Percentiles rank a stretch among this genome's conserved stretches.
Conservation (phyloP, 345 rosid species). For the Geranium brycei region DNA sequence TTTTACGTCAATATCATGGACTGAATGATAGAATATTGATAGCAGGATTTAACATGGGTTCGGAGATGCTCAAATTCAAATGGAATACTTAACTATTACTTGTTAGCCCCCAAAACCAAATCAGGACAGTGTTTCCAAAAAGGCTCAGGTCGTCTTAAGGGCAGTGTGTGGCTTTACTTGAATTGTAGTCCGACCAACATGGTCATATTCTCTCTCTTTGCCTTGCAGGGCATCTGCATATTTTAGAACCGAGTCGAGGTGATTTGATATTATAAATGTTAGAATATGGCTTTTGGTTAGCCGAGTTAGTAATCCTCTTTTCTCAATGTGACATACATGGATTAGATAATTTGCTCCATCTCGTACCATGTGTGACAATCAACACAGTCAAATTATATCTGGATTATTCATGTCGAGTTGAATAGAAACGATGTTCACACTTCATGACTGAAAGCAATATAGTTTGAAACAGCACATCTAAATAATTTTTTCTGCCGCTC, state of each 20-base stretch:
- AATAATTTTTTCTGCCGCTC: no score
- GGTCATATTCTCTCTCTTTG: not conserved
- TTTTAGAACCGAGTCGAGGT: not conserved
- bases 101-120: no score
- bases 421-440: not conserved
- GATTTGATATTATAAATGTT: not conserved
- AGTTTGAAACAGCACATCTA: not conserved
- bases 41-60: no score
- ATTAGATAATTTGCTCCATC: not conserved
- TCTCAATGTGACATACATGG: not conserved
- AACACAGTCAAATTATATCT: no score
- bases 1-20: no score
- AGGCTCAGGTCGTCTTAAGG: no score
- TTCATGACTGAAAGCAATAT: not conserved
- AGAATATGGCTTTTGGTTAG: not conserved
- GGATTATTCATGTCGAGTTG: no score
- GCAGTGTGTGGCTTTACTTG: no score
- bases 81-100: no score
- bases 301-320: not conserved
- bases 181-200: not conserved
- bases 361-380: not conserved
- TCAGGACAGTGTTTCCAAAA: no score
- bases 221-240: not conserved
- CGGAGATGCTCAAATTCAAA: no score
- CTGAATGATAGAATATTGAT: no score